phyloP scores from a whole-genome alignment of 257 asterid genomes.

The Solanum etuberosum region DNA sequence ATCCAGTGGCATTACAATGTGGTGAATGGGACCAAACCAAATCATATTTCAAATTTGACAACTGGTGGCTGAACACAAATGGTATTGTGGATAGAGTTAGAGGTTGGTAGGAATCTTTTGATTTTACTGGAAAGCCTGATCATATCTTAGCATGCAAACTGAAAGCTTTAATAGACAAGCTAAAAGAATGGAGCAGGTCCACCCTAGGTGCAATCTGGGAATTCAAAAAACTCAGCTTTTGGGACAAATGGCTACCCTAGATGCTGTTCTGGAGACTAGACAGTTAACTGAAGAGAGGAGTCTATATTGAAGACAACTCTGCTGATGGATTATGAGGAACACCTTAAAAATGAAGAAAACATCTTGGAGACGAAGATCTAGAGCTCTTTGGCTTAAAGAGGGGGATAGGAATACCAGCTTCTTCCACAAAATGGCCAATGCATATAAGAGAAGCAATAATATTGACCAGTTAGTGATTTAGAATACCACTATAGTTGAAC shows the following conservation, averaged over 20 bases:
- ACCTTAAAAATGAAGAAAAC: background rate
- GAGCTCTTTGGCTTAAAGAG: background rate
- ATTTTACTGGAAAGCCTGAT: background rate
- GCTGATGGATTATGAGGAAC: background rate
- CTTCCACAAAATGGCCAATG: background rate
- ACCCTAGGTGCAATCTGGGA: background rate
- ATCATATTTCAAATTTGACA: background rate
- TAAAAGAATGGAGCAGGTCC: background rate
- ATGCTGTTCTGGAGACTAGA: background rate
- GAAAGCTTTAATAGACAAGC: background rate
- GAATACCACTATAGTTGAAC: background rate
- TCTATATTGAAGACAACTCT: background rate
- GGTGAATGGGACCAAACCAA: background rate
- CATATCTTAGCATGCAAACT: background rate
- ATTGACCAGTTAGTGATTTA: background rate
- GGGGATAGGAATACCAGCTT: background rate
- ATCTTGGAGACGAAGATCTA: background rate
- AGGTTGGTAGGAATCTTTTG: background rate
- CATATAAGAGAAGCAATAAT: background rate
- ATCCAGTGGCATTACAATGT: background rate
- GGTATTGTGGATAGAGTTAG: background rate
- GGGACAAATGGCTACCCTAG: background rate
- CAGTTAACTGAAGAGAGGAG: background rate
- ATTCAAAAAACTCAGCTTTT: background rate
- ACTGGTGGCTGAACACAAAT: background rate